A percentile compares a stretch with the other conserved stretches of the same genome.
Evolutionary conservation across 2,329 filamentous ascomycete species (phyloP).

Genomic region (Alternaria alternata): DNA sequence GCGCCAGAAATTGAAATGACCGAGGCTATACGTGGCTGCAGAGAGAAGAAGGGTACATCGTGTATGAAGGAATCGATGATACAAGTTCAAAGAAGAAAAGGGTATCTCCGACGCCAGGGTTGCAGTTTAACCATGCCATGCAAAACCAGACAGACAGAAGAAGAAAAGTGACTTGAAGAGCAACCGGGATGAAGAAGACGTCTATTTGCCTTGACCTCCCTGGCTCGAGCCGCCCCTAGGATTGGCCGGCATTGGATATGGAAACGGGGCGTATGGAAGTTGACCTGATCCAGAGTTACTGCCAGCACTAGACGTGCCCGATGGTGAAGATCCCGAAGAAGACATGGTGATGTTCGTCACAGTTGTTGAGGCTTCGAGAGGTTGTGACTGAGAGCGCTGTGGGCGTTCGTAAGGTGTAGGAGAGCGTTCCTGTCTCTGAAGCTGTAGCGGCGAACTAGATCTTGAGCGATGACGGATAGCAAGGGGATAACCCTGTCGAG

Average conservation of each 20-base stretch:
- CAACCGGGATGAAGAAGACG: slow-evolving; percentile 11
- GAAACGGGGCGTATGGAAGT: slow-evolving; percentile 49
- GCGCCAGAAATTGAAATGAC: not conserved
- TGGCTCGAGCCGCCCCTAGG: slow-evolving; percentile 32
- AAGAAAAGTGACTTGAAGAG: not conserved
- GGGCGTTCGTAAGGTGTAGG: slow-evolving; percentile 25
- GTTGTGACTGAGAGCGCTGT: slow-evolving; percentile 25
- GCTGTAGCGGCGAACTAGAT: slow-evolving; percentile 23
- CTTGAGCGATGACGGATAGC: slow-evolving; percentile 16
- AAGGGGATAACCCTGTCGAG: slow-evolving; percentile 23
- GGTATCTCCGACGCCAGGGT: slow-evolving; percentile 19
- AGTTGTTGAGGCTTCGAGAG: slow-evolving; percentile 10
- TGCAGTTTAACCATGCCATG: slow-evolving; percentile 16
- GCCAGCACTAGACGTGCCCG: slow-evolving; percentile 43
- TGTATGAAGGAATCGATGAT: slow-evolving; percentile 1
- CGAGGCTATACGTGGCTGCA: not conserved
- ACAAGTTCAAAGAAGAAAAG: slow-evolving; percentile 10
- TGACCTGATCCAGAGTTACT: slow-evolving; percentile 41
- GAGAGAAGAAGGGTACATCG: not conserved
- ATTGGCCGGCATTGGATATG: slow-evolving; percentile 47
- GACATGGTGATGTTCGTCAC: slow-evolving; percentile 36
- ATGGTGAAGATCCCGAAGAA: slow-evolving; percentile 44
- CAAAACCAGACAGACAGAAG: not conserved
- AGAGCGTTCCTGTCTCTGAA: slow-evolving; percentile 16
- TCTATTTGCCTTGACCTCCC: slow-evolving; percentile 30